These are phyloP conservation scores for Endoconidiophora laricicola DNA, from an alignment of 2,329 filamentous ascomycete species.

Conservation along the genomic window DNA sequence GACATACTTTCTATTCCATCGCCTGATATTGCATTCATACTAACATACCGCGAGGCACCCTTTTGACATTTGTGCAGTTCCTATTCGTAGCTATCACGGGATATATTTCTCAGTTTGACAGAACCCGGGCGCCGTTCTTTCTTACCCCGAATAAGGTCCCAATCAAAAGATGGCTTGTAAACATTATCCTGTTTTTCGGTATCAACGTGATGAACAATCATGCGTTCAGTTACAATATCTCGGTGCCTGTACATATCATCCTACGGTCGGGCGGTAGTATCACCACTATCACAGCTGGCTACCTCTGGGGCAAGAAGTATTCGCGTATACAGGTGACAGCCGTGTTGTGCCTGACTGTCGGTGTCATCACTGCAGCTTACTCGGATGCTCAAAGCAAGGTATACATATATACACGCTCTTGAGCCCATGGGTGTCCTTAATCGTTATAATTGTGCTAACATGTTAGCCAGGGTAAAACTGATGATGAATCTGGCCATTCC, in stretches of 20 bases:
- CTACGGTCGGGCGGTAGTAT: conserved; percentile 88
- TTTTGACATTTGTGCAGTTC: conserved; percentile 82
- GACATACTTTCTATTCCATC: conserved; percentile 11
- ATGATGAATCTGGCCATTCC: conserved; percentile 15
- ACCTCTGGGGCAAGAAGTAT: conserved; percentile 71
- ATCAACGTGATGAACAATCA: conserved; percentile 97
- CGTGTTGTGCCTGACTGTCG: conserved; percentile 67
- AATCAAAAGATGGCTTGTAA: conserved; percentile 67
- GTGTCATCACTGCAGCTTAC: conserved; percentile 76
- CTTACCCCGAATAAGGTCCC: conserved; percentile 66
- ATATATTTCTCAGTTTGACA: conserved; percentile 58
- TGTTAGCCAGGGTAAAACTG: conserved; percentile 10
- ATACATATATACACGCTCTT: conserved; percentile 15
- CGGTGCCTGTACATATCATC: conserved; percentile 92
- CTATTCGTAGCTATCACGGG: conserved; percentile 65
- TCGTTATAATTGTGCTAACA: neutral
- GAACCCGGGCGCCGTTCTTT: conserved; percentile 50
- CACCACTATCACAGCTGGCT: conserved; percentile 85
- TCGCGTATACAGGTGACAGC: conserved; percentile 63
- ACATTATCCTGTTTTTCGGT: conserved; percentile 77
- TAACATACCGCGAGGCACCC: conserved; percentile 42
- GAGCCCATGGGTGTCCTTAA: no score
- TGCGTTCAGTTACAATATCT: conserved; percentile 93
- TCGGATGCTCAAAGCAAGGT: conserved; percentile 79
- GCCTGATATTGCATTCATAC: neutral